Conservation (phyloP, 208 protist genomes). For the Crithidia sp. region DNA sequence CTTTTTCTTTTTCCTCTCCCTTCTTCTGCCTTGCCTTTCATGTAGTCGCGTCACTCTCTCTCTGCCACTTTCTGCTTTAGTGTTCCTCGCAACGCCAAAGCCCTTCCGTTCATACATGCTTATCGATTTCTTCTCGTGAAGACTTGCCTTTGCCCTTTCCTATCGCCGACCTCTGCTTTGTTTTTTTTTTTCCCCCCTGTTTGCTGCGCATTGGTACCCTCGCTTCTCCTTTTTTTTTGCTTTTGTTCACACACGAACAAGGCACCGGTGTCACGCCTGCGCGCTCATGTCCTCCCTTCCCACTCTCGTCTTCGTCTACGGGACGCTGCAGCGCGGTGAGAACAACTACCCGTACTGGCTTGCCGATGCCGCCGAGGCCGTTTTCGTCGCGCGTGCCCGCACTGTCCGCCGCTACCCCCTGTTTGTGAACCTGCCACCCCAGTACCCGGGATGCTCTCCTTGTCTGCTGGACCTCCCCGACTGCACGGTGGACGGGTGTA, state of each 20-base stretch:
- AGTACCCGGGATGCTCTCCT: constrained; percentile 47
- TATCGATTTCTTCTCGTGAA: no score
- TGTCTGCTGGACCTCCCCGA: constrained; percentile 57
- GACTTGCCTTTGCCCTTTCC: no score
- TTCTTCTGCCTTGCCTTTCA: no score
- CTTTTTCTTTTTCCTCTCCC: no score
- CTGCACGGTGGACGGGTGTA: constrained; percentile 21
- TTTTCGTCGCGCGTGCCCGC: constrained; percentile 47
- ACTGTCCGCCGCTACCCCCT: constrained; percentile 61
- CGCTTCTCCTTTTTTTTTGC: constrained; percentile 23
- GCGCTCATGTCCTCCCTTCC: constrained; percentile 12
- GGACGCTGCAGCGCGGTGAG: constrained; percentile 69
- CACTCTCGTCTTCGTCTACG: constrained; percentile 73
- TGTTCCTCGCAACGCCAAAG: no score
- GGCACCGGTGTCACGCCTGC: background rate
- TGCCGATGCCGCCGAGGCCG: constrained; percentile 45
- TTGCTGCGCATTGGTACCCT: no score
- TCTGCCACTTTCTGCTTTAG: no score
- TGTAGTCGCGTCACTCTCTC: no score
- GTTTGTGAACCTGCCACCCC: constrained; percentile 61
- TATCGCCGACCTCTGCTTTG: no score
- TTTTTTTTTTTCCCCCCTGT: no score
- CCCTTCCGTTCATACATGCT: no score
- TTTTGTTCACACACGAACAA: background rate
- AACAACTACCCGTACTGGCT: constrained; percentile 79